A percentile compares a stretch with the other conserved stretches of the same genome.
These are phyloP conservation scores for Myriosclerotinia scirpicola DNA, from an alignment of 2,329 filamentous ascomycete species.

Conservation along the genomic window DNA sequence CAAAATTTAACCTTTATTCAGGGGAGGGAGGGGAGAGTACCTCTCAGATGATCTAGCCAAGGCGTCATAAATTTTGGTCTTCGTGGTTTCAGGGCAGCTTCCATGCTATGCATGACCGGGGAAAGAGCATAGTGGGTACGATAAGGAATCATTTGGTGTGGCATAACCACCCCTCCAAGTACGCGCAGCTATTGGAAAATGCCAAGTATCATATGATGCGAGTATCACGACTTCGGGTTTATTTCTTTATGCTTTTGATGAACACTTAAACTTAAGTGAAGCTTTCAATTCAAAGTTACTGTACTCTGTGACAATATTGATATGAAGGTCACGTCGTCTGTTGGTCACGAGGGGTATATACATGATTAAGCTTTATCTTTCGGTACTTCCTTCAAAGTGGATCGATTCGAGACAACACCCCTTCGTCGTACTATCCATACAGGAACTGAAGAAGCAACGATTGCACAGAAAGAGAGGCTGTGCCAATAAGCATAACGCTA, in stretches of 20 bases:
- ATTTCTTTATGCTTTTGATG: background rate
- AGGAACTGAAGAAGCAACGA: background rate
- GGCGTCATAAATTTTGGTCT: conserved; percentile 17
- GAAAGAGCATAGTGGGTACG: conserved; percentile 17
- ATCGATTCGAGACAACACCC: conserved; percentile 9
- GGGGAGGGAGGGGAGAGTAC: too few relatives aligned
- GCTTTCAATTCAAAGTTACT: background rate
- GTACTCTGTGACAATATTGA: background rate
- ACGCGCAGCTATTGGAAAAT: conserved; percentile 8
- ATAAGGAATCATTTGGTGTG: conserved; percentile 16
- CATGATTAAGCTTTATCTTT: background rate
- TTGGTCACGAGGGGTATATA: background rate
- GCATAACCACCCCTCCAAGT: background rate
- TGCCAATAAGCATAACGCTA: conserved; percentile 5
- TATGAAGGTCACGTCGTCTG: background rate
- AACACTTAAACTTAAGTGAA: background rate
- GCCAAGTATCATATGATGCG: conserved; percentile 16
- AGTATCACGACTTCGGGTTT: background rate
- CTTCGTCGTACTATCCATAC: background rate
- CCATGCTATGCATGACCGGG: conserved; percentile 18
- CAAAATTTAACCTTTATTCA: too few relatives aligned
- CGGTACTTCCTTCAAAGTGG: conserved; percentile 13
- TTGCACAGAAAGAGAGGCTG: conserved; percentile 1
- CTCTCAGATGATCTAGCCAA: conserved; percentile 11
- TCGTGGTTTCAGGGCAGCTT: conserved; percentile 17